A percentile compares a stretch with the other conserved stretches of the same genome.
These are phyloP conservation scores for Pythium oligandrum DNA, from an alignment of 352 stramenopile genomes.

Conservation along the genomic window DNA sequence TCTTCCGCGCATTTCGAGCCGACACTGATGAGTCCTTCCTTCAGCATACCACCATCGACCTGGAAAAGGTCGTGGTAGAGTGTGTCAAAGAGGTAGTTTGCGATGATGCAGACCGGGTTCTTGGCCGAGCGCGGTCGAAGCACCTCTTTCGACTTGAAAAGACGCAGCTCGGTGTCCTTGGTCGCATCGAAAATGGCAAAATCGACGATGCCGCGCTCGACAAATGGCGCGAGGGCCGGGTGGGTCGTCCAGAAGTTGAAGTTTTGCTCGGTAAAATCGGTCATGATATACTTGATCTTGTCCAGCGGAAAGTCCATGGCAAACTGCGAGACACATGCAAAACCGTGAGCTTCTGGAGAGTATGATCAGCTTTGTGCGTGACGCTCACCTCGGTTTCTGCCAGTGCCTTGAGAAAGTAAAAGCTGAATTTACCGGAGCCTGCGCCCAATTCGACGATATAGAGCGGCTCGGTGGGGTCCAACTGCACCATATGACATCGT, in stretches of 20 bases:
- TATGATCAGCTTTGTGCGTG: not conserved
- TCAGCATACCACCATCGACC: slow-evolving; percentile 78
- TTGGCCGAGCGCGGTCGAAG: slow-evolving; percentile 46
- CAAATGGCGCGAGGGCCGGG: slow-evolving; percentile 77
- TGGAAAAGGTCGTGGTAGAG: slow-evolving; percentile 90
- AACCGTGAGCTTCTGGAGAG: not conserved
- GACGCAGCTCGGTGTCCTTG: slow-evolving; percentile 71
- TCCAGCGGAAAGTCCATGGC: slow-evolving; percentile 84
- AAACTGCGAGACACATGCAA: slow-evolving; percentile 22
- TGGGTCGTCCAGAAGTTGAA: slow-evolving; percentile 93
- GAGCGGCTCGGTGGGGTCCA: slow-evolving; percentile 80
- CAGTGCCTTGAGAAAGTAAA: slow-evolving; percentile 92
- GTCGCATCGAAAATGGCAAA: slow-evolving; percentile 94
- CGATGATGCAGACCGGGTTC: slow-evolving; percentile 90
- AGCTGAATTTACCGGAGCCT: slow-evolving; percentile 93
- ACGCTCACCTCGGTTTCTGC: slow-evolving; percentile 42
- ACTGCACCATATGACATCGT: slow-evolving; percentile 2
- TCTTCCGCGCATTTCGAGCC: slow-evolving; percentile 62
- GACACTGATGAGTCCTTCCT: slow-evolving; percentile 89
- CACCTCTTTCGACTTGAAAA: slow-evolving; percentile 55
- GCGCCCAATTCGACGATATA: slow-evolving; percentile 94
- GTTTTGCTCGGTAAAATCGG: slow-evolving; percentile 91
- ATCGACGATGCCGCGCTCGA: slow-evolving; percentile 86
- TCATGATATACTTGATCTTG: slow-evolving; percentile 95
- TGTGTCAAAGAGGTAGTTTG: slow-evolving; percentile 96